These are phyloP conservation scores for Asterochloris sp. DNA, from an alignment of 139 green algal species.

Conservation along the genomic window DNA sequence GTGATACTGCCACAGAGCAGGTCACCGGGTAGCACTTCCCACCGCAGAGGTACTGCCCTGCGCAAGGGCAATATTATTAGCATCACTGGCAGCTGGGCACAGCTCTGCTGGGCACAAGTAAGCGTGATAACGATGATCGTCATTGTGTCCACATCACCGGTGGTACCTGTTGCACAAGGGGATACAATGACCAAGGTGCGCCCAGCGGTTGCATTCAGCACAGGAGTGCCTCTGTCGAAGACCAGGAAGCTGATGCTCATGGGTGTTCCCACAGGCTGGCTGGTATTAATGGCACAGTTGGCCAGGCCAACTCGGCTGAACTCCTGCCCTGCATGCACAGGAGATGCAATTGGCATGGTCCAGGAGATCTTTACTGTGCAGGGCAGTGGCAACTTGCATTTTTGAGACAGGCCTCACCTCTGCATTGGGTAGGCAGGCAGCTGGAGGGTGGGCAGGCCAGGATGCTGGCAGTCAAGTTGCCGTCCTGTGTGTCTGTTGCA, in stretches of 20 bases:
- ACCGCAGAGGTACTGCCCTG: constrained; percentile 8
- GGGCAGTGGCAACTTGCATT: not conserved
- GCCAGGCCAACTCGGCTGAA: not conserved
- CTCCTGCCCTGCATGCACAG: constrained; percentile 5
- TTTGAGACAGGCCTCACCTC: not conserved
- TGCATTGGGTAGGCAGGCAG: not conserved
- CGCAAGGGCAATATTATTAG: not conserved
- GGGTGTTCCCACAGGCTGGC: constrained; percentile 1
- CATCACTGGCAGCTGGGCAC: not conserved
- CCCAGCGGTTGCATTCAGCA: not conserved
- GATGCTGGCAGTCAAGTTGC: not conserved
- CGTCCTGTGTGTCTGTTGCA: constrained; percentile 14
- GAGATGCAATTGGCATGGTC: too few relatives aligned
- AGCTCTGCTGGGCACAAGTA: not conserved
- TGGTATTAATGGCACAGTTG: constrained; percentile 12
- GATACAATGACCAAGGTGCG: constrained; percentile 9
- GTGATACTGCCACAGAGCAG: not conserved
- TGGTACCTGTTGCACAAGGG: not conserved
- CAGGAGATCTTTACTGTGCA: not conserved
- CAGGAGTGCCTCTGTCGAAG: not conserved
- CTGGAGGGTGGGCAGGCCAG: constrained; percentile 5
- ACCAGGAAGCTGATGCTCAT: constrained; percentile 15
- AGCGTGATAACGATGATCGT: not conserved
- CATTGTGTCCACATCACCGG: not conserved
- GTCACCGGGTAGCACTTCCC: not conserved